Evolutionary conservation across 2,329 filamentous ascomycete species (phyloP), one percentile per base, ranked within the genome.

Genomic region (Teratosphaeria nubilosa): DNA sequence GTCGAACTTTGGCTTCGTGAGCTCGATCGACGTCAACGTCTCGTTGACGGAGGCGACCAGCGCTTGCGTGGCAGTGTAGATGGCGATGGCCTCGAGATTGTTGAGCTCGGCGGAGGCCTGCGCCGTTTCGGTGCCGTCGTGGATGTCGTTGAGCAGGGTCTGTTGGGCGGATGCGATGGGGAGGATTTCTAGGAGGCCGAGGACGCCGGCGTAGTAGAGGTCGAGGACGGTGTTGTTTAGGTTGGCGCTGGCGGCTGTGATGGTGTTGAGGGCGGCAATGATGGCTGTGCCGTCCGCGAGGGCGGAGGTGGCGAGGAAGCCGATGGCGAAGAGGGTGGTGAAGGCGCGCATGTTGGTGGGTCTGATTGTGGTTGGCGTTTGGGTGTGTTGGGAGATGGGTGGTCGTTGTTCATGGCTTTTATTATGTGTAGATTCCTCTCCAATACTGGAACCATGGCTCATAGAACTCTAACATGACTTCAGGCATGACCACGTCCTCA

Each of bases 1-100:
- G n/a, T 59, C 54, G 45, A 59, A 59, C 37, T 59, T 52, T n/a
- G 57, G 34, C 57, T 59, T 59, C 5, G 53, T 31, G 14, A 20
- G 20, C 32, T 57, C 54, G 54, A 59, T 27, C 27, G 32, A 57
- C 48, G 53, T 41, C n/a, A 59, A 20, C 48, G 57, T 59, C 9
- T 31, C 32, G 27, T 51, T 56, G 34, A 53, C 52, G 7, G 45
- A 41, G 20, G 27, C 20, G 9, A 20, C 24, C 25, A 50, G 37
- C 24, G 54, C 30, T 16, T 22, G 16, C 24, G 53, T 54, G 5
- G 53, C 53, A 5, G 10, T 13, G 27, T 22, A 24, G 5, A 54
- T 24, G 10, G 20, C 16, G 22, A 54, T 31, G n/a, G 9, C 22
- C 53, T 54, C 53, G 32, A 16, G 11, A n/a, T 13, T 24, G 22